Evolutionary conservation across 2,329 filamentous ascomycete species (phyloP), one percentile per base, ranked within the genome.

Genomic region (Colletotrichum agaves): DNA sequence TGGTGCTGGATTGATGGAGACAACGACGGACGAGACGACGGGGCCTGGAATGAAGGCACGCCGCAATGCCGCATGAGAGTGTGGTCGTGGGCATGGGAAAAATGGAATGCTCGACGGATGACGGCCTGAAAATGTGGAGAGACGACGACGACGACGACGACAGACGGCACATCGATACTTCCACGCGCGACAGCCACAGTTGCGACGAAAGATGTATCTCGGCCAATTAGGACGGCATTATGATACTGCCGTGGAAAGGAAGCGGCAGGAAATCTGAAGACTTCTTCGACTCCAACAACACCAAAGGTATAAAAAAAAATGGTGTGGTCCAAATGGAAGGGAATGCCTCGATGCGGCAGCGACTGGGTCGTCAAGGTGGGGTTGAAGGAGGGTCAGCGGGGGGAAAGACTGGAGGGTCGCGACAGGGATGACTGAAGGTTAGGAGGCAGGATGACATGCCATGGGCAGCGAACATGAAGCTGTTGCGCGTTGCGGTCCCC

Each of bases 371-470:
- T 21, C 46, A 55, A 53, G 59, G 46, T 61, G 59, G 49, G 59
- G 46, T 61, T 19, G 23, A 52, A 21, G 59, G 23, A 8, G 37
- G 23, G 15, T 13, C n/a, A 17, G 31, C 31, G 33, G 50, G 50
- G 50, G 1, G 17, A 37, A n/a, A 23, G 11, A 23, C 50, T 53
- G 31, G 43, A 37, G 43, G 43, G 43, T 27, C 43, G 27, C 13
- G 41, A 46, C 58, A 41, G 46, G 58, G 58, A 70, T 66, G 62
- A 37, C 8, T 37, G 47, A 47, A 65, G 31, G 46, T 49, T 69
- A 66, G 63, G 59, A 73, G 73, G 73, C 71, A 77, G 71, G 73
- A 77, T 76, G 75, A 75, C 75, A 76, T 74, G 71, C 71, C 53
- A 41, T 55, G 52, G 27, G 53, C 65, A 67, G 50, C 61, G 19